These are phyloP conservation scores for Morella rubra DNA, from an alignment of 306 rosid genomes.

Conservation along the genomic window DNA sequence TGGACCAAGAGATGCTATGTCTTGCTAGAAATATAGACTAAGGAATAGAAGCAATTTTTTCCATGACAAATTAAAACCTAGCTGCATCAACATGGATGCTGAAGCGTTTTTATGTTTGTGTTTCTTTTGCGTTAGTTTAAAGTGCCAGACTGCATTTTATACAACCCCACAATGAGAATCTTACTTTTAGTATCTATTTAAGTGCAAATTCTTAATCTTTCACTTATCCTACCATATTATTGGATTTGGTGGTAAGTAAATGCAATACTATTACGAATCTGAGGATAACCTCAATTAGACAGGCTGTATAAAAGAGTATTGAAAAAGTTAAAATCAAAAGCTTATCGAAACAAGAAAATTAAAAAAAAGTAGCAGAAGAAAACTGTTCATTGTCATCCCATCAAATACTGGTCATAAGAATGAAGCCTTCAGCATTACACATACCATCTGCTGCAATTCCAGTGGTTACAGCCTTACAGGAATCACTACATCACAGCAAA, in stretches of 20 bases:
- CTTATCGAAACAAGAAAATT: neutral
- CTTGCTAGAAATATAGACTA: neutral
- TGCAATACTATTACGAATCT: neutral
- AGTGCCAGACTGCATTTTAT: neutral
- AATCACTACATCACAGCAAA: neutral
- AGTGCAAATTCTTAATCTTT: neutral
- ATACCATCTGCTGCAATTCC: neutral
- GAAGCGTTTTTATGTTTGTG: neutral
- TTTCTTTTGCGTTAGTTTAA: neutral
- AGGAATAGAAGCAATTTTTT: neutral
- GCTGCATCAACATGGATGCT: neutral
- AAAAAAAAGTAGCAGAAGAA: neutral
- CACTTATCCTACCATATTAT: neutral
- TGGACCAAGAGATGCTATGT: neutral
- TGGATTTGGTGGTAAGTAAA: neutral
- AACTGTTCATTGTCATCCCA: neutral
- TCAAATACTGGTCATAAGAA: neutral
- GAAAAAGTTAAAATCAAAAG: neutral
- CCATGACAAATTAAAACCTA: neutral
- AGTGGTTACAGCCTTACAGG: neutral
- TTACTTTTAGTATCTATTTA: neutral
- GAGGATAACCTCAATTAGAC: neutral
- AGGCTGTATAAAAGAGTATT: neutral
- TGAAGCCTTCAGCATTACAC: neutral
- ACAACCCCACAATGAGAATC: neutral